phyloP scores from a whole-genome alignment of 1,284 basidiomycete genomes.

The Gymnopus androsaceus region DNA sequence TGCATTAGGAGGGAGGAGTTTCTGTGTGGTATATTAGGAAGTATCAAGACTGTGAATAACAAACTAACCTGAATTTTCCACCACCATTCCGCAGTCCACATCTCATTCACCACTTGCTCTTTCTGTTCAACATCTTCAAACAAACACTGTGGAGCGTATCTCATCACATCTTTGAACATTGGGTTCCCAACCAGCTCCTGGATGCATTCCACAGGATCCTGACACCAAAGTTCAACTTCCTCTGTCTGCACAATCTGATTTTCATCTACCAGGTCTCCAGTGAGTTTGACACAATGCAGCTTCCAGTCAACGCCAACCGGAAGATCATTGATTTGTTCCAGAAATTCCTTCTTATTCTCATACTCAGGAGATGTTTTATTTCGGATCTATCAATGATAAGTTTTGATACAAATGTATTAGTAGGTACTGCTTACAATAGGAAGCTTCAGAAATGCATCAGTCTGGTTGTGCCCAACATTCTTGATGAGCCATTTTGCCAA shows the following conservation, averaged over 20 bases:
- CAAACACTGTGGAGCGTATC: constrained; percentile 15
- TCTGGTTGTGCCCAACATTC: constrained; percentile 15
- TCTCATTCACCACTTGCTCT: constrained; percentile 21
- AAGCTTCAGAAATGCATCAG: constrained; percentile 19
- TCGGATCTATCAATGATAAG: background rate
- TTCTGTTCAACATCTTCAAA: constrained; percentile 2
- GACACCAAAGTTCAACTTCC: constrained; percentile 30
- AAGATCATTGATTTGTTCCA: too few relatives aligned
- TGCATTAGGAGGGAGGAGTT: constrained; percentile 1
- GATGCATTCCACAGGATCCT: constrained; percentile 31
- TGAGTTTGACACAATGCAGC: constrained; percentile 8
- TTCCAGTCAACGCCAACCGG: too few relatives aligned
- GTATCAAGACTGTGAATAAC: background rate
- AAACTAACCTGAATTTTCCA: constrained; percentile 23
- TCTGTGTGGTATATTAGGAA: too few relatives aligned
- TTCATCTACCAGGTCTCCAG: too few relatives aligned
- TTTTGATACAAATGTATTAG: too few relatives aligned
- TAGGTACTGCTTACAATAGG: background rate
- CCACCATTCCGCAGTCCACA: constrained; percentile 28
- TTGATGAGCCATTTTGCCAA: constrained; percentile 17
- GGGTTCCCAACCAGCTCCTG: constrained; percentile 29
- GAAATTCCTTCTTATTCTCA: constrained; percentile 12
- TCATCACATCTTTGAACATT: constrained; percentile 9
- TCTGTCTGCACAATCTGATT: constrained; percentile 21
- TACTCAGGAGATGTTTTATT: background rate